Conservation (phyloP, 768 basidiomycete species). For the Tremella fuciformis region DNA sequence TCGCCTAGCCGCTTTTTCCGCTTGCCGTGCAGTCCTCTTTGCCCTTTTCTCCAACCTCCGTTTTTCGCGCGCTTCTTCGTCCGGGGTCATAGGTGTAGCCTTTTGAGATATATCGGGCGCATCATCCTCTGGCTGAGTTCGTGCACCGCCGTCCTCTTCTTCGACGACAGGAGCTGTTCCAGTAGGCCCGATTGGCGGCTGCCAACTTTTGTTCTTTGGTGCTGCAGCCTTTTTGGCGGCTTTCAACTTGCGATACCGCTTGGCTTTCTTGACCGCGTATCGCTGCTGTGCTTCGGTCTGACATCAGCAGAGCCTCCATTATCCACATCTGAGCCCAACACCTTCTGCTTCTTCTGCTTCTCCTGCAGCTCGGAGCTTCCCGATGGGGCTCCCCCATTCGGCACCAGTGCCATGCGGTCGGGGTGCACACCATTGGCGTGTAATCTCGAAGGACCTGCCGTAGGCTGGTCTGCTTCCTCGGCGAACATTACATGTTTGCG, state of each 20-base stretch:
- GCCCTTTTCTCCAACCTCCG: constrained; percentile 19
- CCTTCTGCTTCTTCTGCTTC: constrained; percentile 6
- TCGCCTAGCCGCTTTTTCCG: background rate
- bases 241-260: constrained; percentile 59
- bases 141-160: constrained; percentile 19
- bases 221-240: constrained; percentile 39
- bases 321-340: too few relatives aligned
- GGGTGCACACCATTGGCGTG: constrained; percentile 7
- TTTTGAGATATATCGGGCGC: background rate
- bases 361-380: constrained; percentile 1
- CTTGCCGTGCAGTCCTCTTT: constrained; percentile 5
- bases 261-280: constrained; percentile 71
- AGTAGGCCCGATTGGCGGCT: constrained; percentile 9
- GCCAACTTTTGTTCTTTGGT: constrained; percentile 35
- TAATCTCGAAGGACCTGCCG: background rate
- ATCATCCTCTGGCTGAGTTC: background rate
- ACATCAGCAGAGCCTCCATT: constrained; percentile 2
- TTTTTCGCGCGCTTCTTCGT: constrained; percentile 26
- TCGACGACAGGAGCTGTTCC: constrained; percentile 5
- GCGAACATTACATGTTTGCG: constrained; percentile 22
- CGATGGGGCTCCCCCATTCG: background rate
- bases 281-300: constrained; percentile 72
- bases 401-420: constrained; percentile 5
- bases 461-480: constrained; percentile 1
- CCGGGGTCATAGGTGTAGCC: constrained; percentile 9